Conservation (phyloP, 2,329 filamentous ascomycete species). For the Ophiocordyceps camponoti-leonardi region DNA sequence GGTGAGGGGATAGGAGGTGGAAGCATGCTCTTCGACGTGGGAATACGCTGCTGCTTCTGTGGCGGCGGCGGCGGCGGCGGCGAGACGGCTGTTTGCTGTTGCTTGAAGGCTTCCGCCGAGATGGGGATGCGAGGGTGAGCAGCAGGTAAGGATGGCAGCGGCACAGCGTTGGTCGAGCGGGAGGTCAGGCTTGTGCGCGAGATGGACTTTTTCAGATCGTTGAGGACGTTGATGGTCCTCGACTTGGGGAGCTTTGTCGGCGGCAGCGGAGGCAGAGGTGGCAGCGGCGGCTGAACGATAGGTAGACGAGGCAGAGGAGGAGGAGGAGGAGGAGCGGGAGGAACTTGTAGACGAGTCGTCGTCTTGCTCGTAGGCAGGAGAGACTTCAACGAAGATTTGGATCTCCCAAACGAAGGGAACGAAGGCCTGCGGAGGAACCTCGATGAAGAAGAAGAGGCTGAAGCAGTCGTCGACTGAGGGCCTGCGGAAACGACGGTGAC, state of each 20-base stretch:
- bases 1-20: not conserved
- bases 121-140: not conserved
- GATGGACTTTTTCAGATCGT: slow-evolving; percentile 26
- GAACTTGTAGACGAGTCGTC: slow-evolving; percentile 3
- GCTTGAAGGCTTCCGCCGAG: not conserved
- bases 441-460: slow-evolving; percentile 1
- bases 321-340: not conserved
- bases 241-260: slow-evolving; percentile 22
- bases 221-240: slow-evolving; percentile 25
- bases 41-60: no score
- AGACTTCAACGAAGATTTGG: slow-evolving; percentile 2
- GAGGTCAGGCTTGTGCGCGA: slow-evolving; percentile 15
- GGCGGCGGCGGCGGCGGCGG: not conserved
- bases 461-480: not conserved
- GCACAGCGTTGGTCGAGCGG: not conserved
- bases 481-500: slow-evolving; percentile 7
- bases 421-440: slow-evolving; percentile 6
- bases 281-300: not conserved
- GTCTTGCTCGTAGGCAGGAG: slow-evolving; percentile 4
- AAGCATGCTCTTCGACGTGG: not conserved
- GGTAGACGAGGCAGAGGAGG: not conserved
- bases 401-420: slow-evolving; percentile 1
- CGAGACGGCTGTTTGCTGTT: not conserved
- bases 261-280: not conserved
- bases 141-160: not conserved